Percentiles rank a stretch among this genome's conserved stretches.
Conservation (phyloP, 768 basidiomycete species). For the Hygrocybe punicea region DNA sequence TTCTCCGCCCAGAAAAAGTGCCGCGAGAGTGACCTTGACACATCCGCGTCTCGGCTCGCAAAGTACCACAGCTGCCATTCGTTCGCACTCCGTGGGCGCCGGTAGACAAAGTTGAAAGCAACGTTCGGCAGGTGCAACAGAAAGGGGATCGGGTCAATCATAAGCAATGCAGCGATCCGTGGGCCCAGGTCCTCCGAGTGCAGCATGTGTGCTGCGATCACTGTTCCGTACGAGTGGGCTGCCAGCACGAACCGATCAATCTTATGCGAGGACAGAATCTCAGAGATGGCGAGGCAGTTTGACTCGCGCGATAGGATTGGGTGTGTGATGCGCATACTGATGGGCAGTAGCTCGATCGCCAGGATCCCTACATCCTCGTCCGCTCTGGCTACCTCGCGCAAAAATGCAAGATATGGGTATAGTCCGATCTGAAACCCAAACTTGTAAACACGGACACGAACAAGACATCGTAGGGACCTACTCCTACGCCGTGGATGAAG, state of each 20-base stretch:
- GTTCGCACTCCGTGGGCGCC: slow-evolving; percentile 37
- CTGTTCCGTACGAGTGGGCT: slow-evolving; percentile 64
- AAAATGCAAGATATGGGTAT: slow-evolving; percentile 52
- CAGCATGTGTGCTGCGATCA: slow-evolving; percentile 52
- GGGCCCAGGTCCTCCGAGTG: slow-evolving; percentile 32
- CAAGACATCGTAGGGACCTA: slow-evolving; percentile 27
- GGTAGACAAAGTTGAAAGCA: slow-evolving; percentile 65
- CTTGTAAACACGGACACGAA: not conserved
- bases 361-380: slow-evolving; percentile 50
- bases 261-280: slow-evolving; percentile 44
- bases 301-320: slow-evolving; percentile 43
- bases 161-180: slow-evolving; percentile 44
- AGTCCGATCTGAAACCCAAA: slow-evolving; percentile 55
- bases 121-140: slow-evolving; percentile 60
- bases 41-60: slow-evolving; percentile 58
- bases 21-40: slow-evolving; percentile 54
- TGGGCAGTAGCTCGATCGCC: slow-evolving; percentile 56
- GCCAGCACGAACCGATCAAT: slow-evolving; percentile 43
- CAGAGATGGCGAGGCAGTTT: slow-evolving; percentile 42
- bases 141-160: slow-evolving; percentile 66
- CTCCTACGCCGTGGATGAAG: slow-evolving; percentile 71
- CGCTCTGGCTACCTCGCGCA: slow-evolving; percentile 47
- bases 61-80: slow-evolving; percentile 73
- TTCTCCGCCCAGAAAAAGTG: slow-evolving; percentile 68
- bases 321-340: slow-evolving; percentile 57